Conservation (phyloP, 179 eudicot genomes). For the Heliamphora pulchella region DNA sequence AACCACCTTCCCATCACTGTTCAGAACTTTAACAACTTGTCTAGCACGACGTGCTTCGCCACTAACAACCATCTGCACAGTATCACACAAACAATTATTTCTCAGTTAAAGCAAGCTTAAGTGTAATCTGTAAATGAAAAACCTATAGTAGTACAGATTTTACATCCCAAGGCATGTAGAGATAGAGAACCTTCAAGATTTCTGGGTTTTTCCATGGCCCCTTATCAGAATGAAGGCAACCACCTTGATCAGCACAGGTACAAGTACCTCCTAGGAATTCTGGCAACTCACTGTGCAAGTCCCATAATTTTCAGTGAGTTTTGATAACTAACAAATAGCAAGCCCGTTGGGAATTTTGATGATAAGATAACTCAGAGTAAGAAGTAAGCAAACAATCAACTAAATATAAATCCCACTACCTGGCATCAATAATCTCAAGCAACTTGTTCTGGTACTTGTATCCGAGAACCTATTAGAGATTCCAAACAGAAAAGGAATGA, state of each 20-base stretch:
- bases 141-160: not conserved
- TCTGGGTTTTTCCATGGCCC: constrained; percentile 95
- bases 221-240: constrained; percentile 86
- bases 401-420: constrained; percentile 38
- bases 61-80: constrained; percentile 68
- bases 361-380: not conserved
- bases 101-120: constrained; percentile 1
- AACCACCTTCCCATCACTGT: constrained; percentile 89
- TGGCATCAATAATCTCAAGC: constrained; percentile 71
- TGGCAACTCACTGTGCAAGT: constrained; percentile 68
- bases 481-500: constrained; percentile 4
- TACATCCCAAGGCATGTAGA: constrained; percentile 8
- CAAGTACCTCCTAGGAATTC: constrained; percentile 91
- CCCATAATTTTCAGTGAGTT: not conserved
- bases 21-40: constrained; percentile 83
- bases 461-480: constrained; percentile 62
- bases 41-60: constrained; percentile 74
- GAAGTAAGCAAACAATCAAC: not conserved
- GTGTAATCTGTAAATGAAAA: not conserved
- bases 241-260: constrained; percentile 76
- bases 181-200: constrained; percentile 58
- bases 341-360: not conserved
- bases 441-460: constrained; percentile 47
- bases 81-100: constrained; percentile 9
- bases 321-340: not conserved